Conservation (phyloP, 1,284 basidiomycete species). For the Psilocybe mexicana region DNA sequence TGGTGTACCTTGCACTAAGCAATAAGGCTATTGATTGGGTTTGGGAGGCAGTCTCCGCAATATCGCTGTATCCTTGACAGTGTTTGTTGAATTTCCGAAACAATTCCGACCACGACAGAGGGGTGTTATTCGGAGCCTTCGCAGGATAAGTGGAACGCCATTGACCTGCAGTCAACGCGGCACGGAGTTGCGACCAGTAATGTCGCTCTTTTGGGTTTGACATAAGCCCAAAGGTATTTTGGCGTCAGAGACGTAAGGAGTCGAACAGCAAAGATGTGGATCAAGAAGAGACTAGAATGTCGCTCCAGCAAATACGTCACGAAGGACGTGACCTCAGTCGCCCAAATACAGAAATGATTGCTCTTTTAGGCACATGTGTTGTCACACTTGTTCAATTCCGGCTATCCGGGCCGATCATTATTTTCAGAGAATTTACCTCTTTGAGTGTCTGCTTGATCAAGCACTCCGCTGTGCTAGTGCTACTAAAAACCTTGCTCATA, state of each 20-base stretch:
- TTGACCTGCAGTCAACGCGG: constrained; percentile 64
- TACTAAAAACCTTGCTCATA: too few species aligned
- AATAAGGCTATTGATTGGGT: constrained; percentile 65
- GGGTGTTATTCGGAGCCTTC: constrained; percentile 56
- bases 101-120: constrained; percentile 77
- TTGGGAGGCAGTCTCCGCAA: constrained; percentile 67
- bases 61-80: constrained; percentile 57
- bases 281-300: neutral
- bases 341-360: constrained; percentile 3
- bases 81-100: constrained; percentile 90
- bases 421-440: too few species aligned
- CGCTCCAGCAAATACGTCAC: neutral
- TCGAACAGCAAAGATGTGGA: neutral
- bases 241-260: neutral
- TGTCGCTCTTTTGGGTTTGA: constrained; percentile 58
- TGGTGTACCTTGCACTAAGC: constrained; percentile 45
- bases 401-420: too few species aligned
- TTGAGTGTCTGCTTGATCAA: too few species aligned
- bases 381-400: too few species aligned
- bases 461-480: too few species aligned
- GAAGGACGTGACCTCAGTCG: neutral
- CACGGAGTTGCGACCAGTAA: constrained; percentile 73
- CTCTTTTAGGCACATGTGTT: neutral
- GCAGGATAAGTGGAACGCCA: constrained; percentile 67
- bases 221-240: constrained; percentile 22